A percentile compares a stretch with the other conserved stretches of the same genome.
Conservation (phyloP, 805 yeast genomes). For the Komagataella mondaviorum region DNA sequence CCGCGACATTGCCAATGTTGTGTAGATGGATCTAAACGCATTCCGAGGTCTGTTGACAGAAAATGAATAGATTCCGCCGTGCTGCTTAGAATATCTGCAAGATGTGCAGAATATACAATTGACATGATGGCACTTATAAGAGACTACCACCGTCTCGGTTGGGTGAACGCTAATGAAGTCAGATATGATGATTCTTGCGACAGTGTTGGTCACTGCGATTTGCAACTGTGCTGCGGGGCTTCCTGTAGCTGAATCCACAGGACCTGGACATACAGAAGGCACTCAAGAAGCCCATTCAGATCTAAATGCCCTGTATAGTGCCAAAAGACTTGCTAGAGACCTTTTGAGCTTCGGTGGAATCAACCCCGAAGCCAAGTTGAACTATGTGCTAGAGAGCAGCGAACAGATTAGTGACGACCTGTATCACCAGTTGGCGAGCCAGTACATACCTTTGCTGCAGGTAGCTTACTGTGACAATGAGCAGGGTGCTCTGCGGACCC, state of each 20-base stretch:
- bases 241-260: background rate
- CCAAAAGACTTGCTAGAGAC: background rate
- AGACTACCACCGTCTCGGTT: background rate
- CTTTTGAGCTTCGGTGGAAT: background rate
- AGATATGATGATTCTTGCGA: background rate
- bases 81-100: background rate
- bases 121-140: background rate
- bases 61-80: background rate
- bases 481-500: slow-evolving; percentile 2
- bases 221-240: background rate
- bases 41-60: background rate
- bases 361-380: background rate
- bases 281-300: background rate
- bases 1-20: background rate
- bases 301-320: background rate
- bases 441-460: slow-evolving; percentile 3
- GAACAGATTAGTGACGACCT: background rate
- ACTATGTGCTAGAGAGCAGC: background rate
- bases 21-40: background rate
- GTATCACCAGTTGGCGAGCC: background rate
- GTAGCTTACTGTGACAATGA: slow-evolving; percentile 11
- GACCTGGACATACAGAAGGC: background rate
- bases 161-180: background rate
- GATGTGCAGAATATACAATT: background rate
- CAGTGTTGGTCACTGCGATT: background rate